Conservation (phyloP, 208 protist genomes). For the Trichomonas vaginalis region DNA sequence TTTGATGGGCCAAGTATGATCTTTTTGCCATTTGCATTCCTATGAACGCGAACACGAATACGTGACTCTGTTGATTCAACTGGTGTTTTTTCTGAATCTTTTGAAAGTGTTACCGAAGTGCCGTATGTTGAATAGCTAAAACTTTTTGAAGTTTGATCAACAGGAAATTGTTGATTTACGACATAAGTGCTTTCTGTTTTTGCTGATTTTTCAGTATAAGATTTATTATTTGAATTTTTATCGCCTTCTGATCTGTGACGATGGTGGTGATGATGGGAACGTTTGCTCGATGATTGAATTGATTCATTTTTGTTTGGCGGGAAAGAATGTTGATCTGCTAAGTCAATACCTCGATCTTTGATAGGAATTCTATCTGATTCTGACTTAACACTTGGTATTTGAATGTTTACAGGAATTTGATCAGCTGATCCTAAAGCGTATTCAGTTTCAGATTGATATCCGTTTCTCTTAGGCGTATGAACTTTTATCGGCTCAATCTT, state of each 20-base stretch:
- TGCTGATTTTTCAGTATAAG: not conserved
- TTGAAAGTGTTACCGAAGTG: not conserved
- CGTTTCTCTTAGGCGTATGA: not conserved
- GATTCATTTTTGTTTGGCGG: not conserved
- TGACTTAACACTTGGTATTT: not conserved
- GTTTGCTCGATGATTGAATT: not conserved
- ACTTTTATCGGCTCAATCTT: not conserved
- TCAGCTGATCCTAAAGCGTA: not conserved
- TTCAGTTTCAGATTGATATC: not conserved
- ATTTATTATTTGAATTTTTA: not conserved
- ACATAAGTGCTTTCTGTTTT: not conserved
- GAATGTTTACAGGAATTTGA: not conserved
- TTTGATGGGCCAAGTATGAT: not conserved
- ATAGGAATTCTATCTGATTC: not conserved
- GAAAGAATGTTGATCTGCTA: not conserved
- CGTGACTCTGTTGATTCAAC: not conserved
- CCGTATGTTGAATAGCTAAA: not conserved
- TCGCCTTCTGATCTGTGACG: no score
- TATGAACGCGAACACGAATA: not conserved
- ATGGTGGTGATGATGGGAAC: not conserved
- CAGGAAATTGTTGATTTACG: not conserved
- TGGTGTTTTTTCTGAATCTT: not conserved
- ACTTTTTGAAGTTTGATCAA: not conserved
- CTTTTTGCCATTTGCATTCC: not conserved
- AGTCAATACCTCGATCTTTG: not conserved